Percentiles rank a stretch among this genome's conserved stretches.
These are phyloP conservation scores for Fusarium zealandicum DNA, from an alignment of 2,329 filamentous ascomycete species.

Conservation along the genomic window DNA sequence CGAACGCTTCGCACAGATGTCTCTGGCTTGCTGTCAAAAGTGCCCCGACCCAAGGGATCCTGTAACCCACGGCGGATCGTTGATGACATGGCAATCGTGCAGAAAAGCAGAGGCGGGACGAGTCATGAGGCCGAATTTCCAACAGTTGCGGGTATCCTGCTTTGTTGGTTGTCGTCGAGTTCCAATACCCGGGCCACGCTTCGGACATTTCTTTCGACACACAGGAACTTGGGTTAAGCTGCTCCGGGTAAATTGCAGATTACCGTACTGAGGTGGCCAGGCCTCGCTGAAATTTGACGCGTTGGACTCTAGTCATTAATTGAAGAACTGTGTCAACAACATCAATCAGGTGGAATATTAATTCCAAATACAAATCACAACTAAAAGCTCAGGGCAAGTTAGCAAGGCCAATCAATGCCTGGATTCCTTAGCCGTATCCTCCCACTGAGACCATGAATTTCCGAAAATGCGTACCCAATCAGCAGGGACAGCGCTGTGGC, in stretches of 20 bases:
- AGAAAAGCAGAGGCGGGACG: too few relatives aligned
- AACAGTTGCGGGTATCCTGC: too few relatives aligned
- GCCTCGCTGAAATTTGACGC: too few relatives aligned
- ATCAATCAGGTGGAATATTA: not conserved
- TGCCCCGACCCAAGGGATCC: not conserved
- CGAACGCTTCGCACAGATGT: not conserved
- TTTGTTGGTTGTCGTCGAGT: too few relatives aligned
- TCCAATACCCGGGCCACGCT: constrained; percentile 9
- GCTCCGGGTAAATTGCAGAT: constrained; percentile 5
- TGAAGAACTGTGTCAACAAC: not conserved
- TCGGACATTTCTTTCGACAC: constrained; percentile 29
- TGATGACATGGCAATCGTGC: not conserved
- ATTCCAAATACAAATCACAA: not conserved
- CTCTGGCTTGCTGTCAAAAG: not conserved
- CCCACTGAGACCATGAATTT: not conserved
- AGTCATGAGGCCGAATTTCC: too few relatives aligned
- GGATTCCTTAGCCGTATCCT: not conserved
- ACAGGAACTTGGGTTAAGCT: constrained; percentile 13
- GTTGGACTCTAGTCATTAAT: not conserved
- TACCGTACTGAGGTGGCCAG: constrained; percentile 5
- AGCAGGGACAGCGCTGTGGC: not conserved
- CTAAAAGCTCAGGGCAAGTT: not conserved
- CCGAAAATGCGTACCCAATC: not conserved
- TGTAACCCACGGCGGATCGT: not conserved
- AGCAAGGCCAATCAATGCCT: not conserved